A percentile compares a stretch with the other conserved stretches of the same genome.
Evolutionary conservation across 2,329 filamentous ascomycete species (phyloP).

Genomic region (Parafenestella ontariensis): DNA sequence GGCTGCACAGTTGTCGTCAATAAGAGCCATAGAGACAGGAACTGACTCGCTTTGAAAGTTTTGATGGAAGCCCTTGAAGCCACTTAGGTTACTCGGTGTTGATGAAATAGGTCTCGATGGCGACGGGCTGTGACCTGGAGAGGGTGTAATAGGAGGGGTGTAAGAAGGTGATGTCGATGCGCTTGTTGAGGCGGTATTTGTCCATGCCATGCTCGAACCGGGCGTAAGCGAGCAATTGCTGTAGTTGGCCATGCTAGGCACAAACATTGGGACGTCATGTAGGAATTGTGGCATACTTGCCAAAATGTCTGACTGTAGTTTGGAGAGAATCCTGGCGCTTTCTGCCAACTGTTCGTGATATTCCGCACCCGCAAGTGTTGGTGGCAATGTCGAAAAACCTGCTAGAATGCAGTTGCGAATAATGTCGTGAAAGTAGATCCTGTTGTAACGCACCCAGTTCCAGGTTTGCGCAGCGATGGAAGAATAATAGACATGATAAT

Average conservation of each 20-base stretch:
- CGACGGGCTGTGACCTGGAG: not conserved
- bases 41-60: constrained; percentile 27
- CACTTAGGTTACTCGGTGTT: not conserved
- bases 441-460: constrained; percentile 45
- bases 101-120: too few species aligned
- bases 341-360: constrained; percentile 30
- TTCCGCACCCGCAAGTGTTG: constrained; percentile 25
- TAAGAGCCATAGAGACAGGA: not conserved
- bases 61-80: constrained; percentile 23
- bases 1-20: constrained; percentile 1
- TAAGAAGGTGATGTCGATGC: not conserved
- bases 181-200: not conserved
- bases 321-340: constrained; percentile 31
- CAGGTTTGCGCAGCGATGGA: constrained; percentile 38
- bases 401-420: constrained; percentile 39
- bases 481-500: constrained; percentile 42
- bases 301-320: constrained; percentile 41
- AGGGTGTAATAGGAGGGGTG: not conserved
- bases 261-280: constrained; percentile 36
- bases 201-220: not conserved
- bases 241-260: constrained; percentile 1
- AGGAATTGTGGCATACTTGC: constrained; percentile 46
- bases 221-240: not conserved
- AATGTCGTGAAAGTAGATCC: constrained; percentile 46
- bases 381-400: constrained; percentile 36